Evolutionary conservation across 768 basidiomycete species (phyloP).

Genomic region (Lanmaoa pseudosensibilis): DNA sequence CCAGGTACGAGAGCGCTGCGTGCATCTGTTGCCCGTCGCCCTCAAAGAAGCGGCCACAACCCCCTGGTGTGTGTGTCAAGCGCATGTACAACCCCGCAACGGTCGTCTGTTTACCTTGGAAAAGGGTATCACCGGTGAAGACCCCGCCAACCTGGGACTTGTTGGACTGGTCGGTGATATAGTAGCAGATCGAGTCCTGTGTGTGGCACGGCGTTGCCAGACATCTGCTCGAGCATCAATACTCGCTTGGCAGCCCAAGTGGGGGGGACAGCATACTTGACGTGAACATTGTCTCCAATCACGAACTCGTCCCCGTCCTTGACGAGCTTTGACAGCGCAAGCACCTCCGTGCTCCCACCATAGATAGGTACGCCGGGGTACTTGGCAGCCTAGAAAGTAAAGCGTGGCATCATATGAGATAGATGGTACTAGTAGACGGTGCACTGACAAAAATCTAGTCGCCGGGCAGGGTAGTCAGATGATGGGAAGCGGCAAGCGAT

Average conservation of each 20-base stretch:
- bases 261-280: slow-evolving; percentile 47
- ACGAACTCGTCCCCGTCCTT: slow-evolving; percentile 80
- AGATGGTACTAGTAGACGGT: background rate
- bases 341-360: slow-evolving; percentile 74
- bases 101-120: slow-evolving; percentile 41
- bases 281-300: slow-evolving; percentile 60
- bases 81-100: background rate
- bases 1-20: slow-evolving; percentile 64
- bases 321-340: slow-evolving; percentile 68
- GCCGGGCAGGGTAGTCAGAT: slow-evolving; percentile 8
- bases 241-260: background rate
- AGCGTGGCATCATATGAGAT: background rate
- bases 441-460: slow-evolving; percentile 33
- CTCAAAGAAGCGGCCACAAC: slow-evolving; percentile 95
- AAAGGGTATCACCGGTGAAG: slow-evolving; percentile 95
- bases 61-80: slow-evolving; percentile 44
- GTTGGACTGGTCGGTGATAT: slow-evolving; percentile 54
- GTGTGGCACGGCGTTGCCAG: slow-evolving; percentile 93
- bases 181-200: slow-evolving; percentile 93
- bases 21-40: slow-evolving; percentile 82
- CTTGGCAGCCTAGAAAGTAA: slow-evolving; percentile 39
- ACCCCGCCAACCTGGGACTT: slow-evolving; percentile 65
- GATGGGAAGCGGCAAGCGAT: background rate
- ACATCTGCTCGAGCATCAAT: slow-evolving; percentile 48
- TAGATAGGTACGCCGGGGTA: slow-evolving; percentile 59